These are phyloP conservation scores for Suillus subalutaceus DNA, from an alignment of 768 basidiomycete species.

Conservation along the genomic window DNA sequence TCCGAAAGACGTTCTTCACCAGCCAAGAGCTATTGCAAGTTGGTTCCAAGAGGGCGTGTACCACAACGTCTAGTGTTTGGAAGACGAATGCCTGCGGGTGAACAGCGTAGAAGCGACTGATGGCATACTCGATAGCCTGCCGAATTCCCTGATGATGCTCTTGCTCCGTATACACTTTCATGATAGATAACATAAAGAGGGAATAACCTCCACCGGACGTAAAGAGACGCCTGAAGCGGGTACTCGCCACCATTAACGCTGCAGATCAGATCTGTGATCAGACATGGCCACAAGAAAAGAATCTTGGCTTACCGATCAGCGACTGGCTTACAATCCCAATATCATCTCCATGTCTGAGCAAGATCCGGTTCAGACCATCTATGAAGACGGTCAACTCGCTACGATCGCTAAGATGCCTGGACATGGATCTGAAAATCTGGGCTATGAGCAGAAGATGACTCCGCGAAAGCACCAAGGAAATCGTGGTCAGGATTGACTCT, in stretches of 20 bases:
- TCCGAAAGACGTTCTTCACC: slow-evolving; percentile 54
- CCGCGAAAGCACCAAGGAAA: slow-evolving; percentile 66
- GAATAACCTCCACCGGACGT: slow-evolving; percentile 71
- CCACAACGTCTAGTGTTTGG: slow-evolving; percentile 67
- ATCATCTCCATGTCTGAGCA: slow-evolving; percentile 71
- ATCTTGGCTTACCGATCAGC: slow-evolving; percentile 58
- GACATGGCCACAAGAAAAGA: slow-evolving; percentile 7
- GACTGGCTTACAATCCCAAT: slow-evolving; percentile 77
- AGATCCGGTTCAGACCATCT: slow-evolving; percentile 71
- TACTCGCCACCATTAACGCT: slow-evolving; percentile 77
- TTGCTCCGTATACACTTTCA: slow-evolving; percentile 71
- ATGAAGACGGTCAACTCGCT: slow-evolving; percentile 66
- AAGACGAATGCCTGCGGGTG: slow-evolving; percentile 77
- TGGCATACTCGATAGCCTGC: slow-evolving; percentile 69
- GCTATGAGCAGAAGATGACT: slow-evolving; percentile 70
- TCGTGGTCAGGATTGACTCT: slow-evolving; percentile 35
- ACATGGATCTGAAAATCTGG: slow-evolving; percentile 73
- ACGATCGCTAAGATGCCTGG: slow-evolving; percentile 69
- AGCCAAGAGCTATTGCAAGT: slow-evolving; percentile 53
- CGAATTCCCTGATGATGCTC: slow-evolving; percentile 59
- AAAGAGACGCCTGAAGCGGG: slow-evolving; percentile 77
- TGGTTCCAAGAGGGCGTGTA: slow-evolving; percentile 54
- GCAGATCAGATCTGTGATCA: slow-evolving; percentile 5
- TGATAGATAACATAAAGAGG: slow-evolving; percentile 72
- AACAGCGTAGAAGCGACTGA: slow-evolving; percentile 72